A percentile compares a stretch with the other conserved stretches of the same genome.
phyloP scores from a whole-genome alignment of 257 asterid species.

The Ballota nigra region DNA sequence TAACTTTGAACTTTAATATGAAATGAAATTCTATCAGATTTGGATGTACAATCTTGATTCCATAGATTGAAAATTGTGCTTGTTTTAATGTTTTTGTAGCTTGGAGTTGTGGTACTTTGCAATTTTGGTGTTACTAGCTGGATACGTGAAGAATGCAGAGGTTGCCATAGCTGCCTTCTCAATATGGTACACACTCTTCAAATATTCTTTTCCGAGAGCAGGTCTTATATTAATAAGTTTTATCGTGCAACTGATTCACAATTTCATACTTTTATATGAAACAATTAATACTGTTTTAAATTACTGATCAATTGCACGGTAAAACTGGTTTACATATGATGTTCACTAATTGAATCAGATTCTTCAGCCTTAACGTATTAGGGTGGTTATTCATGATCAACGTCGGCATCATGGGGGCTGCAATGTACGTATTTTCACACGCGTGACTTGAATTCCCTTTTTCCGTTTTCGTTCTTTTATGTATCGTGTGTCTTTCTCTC shows the following conservation, averaged over 20 bases:
- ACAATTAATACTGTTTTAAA: not conserved
- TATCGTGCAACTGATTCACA: no score
- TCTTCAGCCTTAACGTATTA: conserved; percentile 43
- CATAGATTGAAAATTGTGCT: no score
- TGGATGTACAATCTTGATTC: not conserved
- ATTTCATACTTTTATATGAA: not conserved
- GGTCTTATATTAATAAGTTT: no score
- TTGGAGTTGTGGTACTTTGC: not conserved
- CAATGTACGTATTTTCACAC: conserved; percentile 31
- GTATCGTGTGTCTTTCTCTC: not conserved
- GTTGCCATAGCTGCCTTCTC: not conserved
- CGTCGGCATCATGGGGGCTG: conserved; percentile 29
- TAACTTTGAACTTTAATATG: no score
- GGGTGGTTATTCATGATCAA: not conserved
- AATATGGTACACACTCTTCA: not conserved
- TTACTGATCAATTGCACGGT: not conserved
- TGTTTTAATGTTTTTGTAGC: not conserved
- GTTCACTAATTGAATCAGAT: not conserved
- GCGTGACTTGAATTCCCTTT: not conserved
- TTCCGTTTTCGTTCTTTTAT: not conserved
- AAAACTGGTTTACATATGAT: not conserved
- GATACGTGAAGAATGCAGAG: not conserved
- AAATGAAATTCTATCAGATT: no score
- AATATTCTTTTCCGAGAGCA: no score
- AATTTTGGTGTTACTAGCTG: not conserved